Conservation (phyloP, 2,329 filamentous ascomycete species). For the Nigrograna mackinnonii region DNA sequence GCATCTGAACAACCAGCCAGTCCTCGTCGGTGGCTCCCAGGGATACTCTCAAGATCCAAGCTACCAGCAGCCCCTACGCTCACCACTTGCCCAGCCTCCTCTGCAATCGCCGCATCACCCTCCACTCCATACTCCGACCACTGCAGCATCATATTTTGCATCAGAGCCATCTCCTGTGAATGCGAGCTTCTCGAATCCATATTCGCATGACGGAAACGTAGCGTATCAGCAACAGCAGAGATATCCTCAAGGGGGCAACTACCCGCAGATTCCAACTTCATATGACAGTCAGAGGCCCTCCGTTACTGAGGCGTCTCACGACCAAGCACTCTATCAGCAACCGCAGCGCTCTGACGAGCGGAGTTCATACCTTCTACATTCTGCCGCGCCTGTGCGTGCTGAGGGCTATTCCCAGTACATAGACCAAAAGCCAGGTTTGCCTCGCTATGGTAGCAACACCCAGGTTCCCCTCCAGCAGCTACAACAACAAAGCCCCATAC, state of each 20-base stretch:
- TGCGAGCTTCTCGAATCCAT: conserved; percentile 23
- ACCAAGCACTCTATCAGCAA: conserved; percentile 28
- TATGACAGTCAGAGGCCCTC: conserved; percentile 24
- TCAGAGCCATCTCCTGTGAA: conserved; percentile 30
- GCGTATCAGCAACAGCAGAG: conserved; percentile 21
- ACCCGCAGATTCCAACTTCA: conserved; percentile 28
- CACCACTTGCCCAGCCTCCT: conserved; percentile 34
- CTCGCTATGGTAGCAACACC: conserved; percentile 26
- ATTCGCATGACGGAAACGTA: conserved; percentile 18
- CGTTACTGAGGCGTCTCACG: conserved; percentile 21
- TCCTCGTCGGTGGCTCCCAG: conserved; percentile 13
- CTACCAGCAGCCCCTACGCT: conserved; percentile 33
- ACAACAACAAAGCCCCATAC: conserved; percentile 17
- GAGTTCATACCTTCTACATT: conserved; percentile 20
- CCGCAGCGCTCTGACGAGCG: conserved; percentile 24
- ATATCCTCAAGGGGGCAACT: conserved; percentile 25
- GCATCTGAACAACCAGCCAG: conserved; percentile 16
- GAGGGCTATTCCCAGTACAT: conserved; percentile 27
- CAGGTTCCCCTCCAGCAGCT: conserved; percentile 19
- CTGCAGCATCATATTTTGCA: conserved; percentile 34
- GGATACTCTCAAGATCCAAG: conserved; percentile 26
- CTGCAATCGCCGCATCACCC: conserved; percentile 33
- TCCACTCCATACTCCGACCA: conserved; percentile 25
- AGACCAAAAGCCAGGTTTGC: conserved; percentile 20
- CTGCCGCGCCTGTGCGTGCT: conserved; percentile 22